These are phyloP conservation scores for Stellera chamaejasme DNA, from an alignment of 345 rosid genomes.

Conservation along the genomic window DNA sequence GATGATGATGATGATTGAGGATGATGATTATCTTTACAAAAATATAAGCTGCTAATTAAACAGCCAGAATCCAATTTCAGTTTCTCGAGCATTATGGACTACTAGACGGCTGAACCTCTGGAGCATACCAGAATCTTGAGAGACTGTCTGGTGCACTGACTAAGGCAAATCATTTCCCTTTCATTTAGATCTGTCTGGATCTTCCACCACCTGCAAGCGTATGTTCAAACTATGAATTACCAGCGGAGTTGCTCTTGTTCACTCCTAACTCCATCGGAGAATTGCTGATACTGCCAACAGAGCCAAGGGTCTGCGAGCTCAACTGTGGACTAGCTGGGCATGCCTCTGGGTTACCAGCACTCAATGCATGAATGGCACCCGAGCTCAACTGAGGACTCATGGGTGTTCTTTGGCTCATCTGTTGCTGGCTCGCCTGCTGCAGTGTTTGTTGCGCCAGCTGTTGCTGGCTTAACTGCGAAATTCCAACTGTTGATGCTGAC, in stretches of 20 bases:
- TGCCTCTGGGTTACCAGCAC: constrained; percentile 68
- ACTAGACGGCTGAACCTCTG: too few species aligned
- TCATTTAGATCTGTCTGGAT: too few species aligned
- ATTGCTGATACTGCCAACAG: constrained; percentile 81
- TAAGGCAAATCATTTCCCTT: too few species aligned
- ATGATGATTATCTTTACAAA: too few species aligned
- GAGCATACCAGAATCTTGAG: too few species aligned
- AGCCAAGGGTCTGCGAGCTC: constrained; percentile 89
- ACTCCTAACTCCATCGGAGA: constrained; percentile 93
- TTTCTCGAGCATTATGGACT: too few species aligned
- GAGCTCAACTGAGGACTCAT: constrained; percentile 89
- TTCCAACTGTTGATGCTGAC: constrained; percentile 66
- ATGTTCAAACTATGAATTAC: constrained; percentile 22
- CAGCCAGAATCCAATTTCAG: too few species aligned
- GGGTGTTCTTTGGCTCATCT: constrained; percentile 75
- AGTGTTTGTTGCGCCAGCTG: constrained; percentile 45
- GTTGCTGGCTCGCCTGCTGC: constrained; percentile 81
- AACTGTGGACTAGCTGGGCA: constrained; percentile 95
- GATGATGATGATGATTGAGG: too few species aligned
- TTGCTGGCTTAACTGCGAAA: constrained; percentile 51
- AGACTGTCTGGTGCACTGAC: too few species aligned
- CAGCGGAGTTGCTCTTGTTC: constrained; percentile 66
- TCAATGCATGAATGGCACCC: constrained; percentile 65
- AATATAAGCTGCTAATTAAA: too few species aligned
- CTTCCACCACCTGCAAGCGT: too few species aligned